Percentiles rank a stretch among this genome's conserved stretches.
phyloP scores from a whole-genome alignment of 1,284 basidiomycete species.

The Malassezia restricta region DNA sequence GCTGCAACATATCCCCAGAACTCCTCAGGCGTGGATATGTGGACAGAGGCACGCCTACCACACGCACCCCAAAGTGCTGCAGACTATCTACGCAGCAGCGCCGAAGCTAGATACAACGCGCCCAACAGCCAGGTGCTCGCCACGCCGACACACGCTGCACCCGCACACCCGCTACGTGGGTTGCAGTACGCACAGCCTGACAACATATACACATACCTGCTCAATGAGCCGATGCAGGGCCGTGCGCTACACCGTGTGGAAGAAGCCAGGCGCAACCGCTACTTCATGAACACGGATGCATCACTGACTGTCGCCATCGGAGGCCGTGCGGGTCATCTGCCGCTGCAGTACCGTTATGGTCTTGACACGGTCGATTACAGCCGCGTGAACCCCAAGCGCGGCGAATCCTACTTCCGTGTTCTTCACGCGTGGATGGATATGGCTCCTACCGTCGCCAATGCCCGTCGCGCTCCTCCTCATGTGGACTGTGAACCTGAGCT shows the following conservation, averaged over 20 bases:
- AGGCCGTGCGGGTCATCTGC: slow-evolving; percentile 10
- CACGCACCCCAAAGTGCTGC: slow-evolving; percentile 19
- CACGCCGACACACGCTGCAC: slow-evolving; percentile 20
- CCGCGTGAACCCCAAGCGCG: slow-evolving; percentile 8
- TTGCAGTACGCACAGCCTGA: slow-evolving; percentile 40
- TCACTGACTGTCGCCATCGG: slow-evolving; percentile 11
- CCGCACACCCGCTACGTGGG: slow-evolving; percentile 30
- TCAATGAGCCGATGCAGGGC: slow-evolving; percentile 27
- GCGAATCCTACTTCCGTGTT: slow-evolving; percentile 13
- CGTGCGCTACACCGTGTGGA: slow-evolving; percentile 24
- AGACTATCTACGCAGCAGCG: slow-evolving; percentile 23
- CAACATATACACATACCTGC: slow-evolving; percentile 26
- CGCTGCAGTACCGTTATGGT: slow-evolving; percentile 16
- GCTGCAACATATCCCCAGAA: not conserved
- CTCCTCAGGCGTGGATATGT: slow-evolving; percentile 18
- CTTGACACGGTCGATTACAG: slow-evolving; percentile 13
- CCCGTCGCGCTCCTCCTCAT: slow-evolving; percentile 11
- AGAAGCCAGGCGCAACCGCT: slow-evolving; percentile 12
- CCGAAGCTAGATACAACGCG: slow-evolving; percentile 18
- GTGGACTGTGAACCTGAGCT: slow-evolving; percentile 4
- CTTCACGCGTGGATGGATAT: slow-evolving; percentile 14
- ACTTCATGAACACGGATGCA: slow-evolving; percentile 13
- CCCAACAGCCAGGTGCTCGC: slow-evolving; percentile 6
- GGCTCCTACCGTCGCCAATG: not conserved
- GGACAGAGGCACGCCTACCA: slow-evolving; percentile 23